Evolutionary conservation across 2,329 filamentous ascomycete species (phyloP).

Genomic region (Monilinia fructicola): DNA sequence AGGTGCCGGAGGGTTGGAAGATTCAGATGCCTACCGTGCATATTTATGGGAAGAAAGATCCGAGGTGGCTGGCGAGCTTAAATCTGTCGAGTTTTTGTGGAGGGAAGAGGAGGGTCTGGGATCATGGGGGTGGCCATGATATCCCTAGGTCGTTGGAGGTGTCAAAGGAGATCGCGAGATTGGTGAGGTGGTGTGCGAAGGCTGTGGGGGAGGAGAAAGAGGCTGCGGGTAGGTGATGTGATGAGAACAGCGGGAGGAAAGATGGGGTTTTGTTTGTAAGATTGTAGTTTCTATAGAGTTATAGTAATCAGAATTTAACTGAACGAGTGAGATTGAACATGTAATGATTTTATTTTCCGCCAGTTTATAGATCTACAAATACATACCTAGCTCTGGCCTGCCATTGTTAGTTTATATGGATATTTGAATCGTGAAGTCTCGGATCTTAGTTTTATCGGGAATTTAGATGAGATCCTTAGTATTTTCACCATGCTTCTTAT

Average conservation of each 20-base stretch:
- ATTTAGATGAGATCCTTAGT: too few relatives aligned
- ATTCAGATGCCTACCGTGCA: constrained; percentile 46
- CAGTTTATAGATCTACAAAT: too few relatives aligned
- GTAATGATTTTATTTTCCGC: background rate
- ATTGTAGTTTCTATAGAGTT: background rate
- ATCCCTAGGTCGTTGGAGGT: constrained; percentile 43
- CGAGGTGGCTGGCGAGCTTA: constrained; percentile 42
- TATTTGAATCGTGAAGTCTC: too few relatives aligned
- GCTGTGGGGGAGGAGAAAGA: constrained; percentile 8
- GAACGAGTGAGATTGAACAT: background rate
- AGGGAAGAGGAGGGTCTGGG: constrained; percentile 39
- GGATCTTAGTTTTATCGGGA: too few relatives aligned
- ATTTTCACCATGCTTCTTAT: too few relatives aligned
- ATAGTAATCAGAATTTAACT: background rate
- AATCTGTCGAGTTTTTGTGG: constrained; percentile 43
- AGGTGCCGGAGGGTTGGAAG: constrained; percentile 27
- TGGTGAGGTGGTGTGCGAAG: constrained; percentile 26
- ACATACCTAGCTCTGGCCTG: too few relatives aligned
- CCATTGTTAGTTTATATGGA: too few relatives aligned
- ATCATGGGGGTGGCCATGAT: constrained; percentile 47
- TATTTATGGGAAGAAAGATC: constrained; percentile 45
- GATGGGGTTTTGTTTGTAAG: background rate
- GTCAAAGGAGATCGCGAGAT: constrained; percentile 38
- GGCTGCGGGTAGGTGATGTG: background rate
- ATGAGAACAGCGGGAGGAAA: too few relatives aligned